phyloP scores from a whole-genome alignment of 768 basidiomycete genomes.

The Termitomyces sp. region DNA sequence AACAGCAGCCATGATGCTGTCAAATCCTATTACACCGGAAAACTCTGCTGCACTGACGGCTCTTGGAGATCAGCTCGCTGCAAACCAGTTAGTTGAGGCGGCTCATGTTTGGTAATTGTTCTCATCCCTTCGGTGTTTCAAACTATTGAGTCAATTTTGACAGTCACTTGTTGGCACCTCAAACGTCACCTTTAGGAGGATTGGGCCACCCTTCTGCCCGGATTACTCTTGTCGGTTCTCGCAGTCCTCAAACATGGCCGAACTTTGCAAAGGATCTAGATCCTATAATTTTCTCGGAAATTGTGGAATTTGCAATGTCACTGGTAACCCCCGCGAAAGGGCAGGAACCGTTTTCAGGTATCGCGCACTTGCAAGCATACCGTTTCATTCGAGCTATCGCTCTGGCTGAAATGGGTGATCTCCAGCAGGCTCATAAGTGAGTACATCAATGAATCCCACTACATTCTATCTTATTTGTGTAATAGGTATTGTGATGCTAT shows the following conservation, averaged over 20 bases:
- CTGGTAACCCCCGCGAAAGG: constrained; percentile 72
- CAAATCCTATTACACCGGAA: constrained; percentile 65
- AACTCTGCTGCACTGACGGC: constrained; percentile 73
- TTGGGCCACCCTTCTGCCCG: constrained; percentile 64
- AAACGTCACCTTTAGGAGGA: constrained; percentile 72
- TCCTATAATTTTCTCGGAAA: constrained; percentile 81
- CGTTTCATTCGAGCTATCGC: constrained; percentile 72
- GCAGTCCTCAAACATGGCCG: constrained; percentile 47
- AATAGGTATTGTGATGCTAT: constrained; percentile 92
- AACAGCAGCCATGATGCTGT: constrained; percentile 78
- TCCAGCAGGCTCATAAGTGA: constrained; percentile 74
- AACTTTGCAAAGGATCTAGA: constrained; percentile 66
- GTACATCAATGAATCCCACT: constrained; percentile 6
- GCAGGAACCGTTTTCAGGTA: constrained; percentile 78
- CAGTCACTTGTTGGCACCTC: constrained; percentile 85
- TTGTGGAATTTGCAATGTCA: constrained; percentile 87
- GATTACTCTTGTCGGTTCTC: constrained; percentile 70
- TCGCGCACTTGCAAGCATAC: constrained; percentile 87
- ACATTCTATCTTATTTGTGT: background rate
- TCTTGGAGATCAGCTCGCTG: constrained; percentile 77
- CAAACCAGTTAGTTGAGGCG: constrained; percentile 74
- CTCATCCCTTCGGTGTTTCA: background rate
- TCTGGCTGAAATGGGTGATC: constrained; percentile 80
- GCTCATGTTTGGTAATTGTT: constrained; percentile 84
- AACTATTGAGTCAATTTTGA: constrained; percentile 1